Percentiles rank a stretch among this genome's conserved stretches.
phyloP scores from a whole-genome alignment of 1,284 basidiomycete genomes.

The Ceratobasidium papillatum region DNA sequence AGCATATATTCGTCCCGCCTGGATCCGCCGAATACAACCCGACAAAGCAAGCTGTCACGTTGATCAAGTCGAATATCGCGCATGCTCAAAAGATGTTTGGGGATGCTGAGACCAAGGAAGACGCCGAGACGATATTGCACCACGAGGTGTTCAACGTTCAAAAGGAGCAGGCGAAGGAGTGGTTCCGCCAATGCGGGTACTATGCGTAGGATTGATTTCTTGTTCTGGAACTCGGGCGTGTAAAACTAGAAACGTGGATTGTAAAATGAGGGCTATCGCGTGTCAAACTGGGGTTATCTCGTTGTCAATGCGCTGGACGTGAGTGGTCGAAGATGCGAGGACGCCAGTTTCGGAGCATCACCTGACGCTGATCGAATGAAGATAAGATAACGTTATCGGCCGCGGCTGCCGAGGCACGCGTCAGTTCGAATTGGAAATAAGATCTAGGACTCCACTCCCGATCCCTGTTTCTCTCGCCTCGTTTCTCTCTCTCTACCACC shows the following conservation, averaged over 20 bases:
- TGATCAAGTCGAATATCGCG: neutral
- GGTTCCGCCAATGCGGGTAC: constrained; percentile 18
- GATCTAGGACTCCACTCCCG: constrained; percentile 27
- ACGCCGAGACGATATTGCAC: neutral
- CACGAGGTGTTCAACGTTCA: constrained; percentile 4
- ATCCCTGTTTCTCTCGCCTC: neutral
- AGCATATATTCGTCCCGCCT: constrained; percentile 6
- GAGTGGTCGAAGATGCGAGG: neutral
- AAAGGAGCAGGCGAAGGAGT: constrained; percentile 5
- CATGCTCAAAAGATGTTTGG: neutral
- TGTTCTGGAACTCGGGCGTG: neutral
- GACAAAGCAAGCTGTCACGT: constrained; percentile 1
- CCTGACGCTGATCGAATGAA: constrained; percentile 3
- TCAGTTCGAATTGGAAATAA: neutral
- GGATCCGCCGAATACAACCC: constrained; percentile 15
- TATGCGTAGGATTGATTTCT: neutral
- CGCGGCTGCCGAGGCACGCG: constrained; percentile 34
- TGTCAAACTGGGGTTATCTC: too few species aligned
- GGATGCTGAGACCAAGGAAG: neutral
- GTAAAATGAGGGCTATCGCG: too few species aligned
- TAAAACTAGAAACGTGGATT: neutral
- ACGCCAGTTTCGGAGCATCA: neutral
- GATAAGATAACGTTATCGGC: constrained; percentile 35
- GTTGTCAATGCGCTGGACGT: neutral
- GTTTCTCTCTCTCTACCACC: constrained; percentile 7